A percentile compares a stretch with the other conserved stretches of the same genome.
phyloP scores from a whole-genome alignment of 2,329 filamentous ascomycete species.

The Microthyrium microscopicum region DNA sequence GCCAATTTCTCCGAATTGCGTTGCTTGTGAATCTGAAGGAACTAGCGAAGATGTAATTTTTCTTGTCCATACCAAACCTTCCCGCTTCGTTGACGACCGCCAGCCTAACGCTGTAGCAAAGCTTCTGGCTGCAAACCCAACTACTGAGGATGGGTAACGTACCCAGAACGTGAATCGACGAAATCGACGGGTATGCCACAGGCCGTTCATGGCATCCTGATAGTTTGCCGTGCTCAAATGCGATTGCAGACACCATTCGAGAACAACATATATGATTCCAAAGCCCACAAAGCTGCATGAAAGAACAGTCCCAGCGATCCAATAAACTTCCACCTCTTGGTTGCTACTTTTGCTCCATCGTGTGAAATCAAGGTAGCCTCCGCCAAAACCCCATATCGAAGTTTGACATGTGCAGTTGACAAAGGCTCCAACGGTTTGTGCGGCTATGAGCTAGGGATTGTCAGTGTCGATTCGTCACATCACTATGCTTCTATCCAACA shows the following conservation, averaged over 20 bases:
- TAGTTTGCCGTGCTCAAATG: conserved; percentile 6
- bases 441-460: too few relatives aligned
- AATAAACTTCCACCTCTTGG: conserved; percentile 4
- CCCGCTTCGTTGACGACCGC: background rate
- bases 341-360: background rate
- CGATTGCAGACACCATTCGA: conserved; percentile 8
- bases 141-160: too few relatives aligned
- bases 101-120: too few relatives aligned
- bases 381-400: conserved; percentile 2
- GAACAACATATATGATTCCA: conserved; percentile 6
- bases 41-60: too few relatives aligned
- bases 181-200: conserved; percentile 5
- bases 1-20: too few relatives aligned
- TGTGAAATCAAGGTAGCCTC: conserved; percentile 7
- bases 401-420: conserved; percentile 7
- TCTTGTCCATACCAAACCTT: background rate
- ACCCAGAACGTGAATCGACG: conserved; percentile 3
- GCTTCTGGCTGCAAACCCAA: too few relatives aligned
- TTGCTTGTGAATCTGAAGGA: too few relatives aligned
- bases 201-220: conserved; percentile 5
- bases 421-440: conserved; percentile 7
- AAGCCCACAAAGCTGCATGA: conserved; percentile 6
- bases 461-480: too few relatives aligned
- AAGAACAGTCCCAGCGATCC: conserved; percentile 5
- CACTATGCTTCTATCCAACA: too few relatives aligned